Base-by-base conservation (phyloP, 805 yeast species). In the Pichia cephalocereana region DNA sequence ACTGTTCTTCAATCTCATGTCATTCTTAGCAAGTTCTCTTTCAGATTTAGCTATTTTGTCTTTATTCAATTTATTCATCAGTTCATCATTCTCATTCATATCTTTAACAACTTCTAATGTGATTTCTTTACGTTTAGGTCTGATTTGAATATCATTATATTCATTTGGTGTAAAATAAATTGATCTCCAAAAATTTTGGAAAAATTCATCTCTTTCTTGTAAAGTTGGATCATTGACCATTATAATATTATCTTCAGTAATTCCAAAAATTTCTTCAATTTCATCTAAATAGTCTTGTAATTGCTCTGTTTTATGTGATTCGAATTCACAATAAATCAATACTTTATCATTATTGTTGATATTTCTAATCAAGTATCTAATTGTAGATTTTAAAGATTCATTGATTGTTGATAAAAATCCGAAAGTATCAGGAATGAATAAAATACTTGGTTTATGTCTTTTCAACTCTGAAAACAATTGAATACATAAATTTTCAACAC, bases 401-500 rank as follows among this genome's bases (percentile, higher is more conserved):
- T 88, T 77, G 38, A 86, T 75, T 5, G 86, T 81, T 11, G 68
- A 72, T 47, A 74, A 70, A 89, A 96, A 88, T 10, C 81, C 75
- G 49, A 88, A 88, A 45, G 88, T 68, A 58, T 85, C 84, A 4
- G 98, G 96, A 45, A 93, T 77, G 61, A 77, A 84, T 2, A 93
- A 68, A 15, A 93, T 82, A 9, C 96, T 77, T 0, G 98, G 99
- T 50, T 85, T 84, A 53, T 91, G 95, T 59, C 95, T 77, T 54
- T 86, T 77, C 7, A 95, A 93, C 65, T 93, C 99, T 23, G 84
- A 71, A 58, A 93, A 83, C 39, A 85, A 74, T 60, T 87, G 96
- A 30, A 91, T 86, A 19, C 89, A 74, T 1, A 85, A 75, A 59
- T 87, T 83, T 62, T 93, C 99, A 1, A 91, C 82, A 0, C 95